These are phyloP conservation scores for Colletotrichum sidae DNA, from an alignment of 2,329 filamentous ascomycete genomes.

Conservation along the genomic window DNA sequence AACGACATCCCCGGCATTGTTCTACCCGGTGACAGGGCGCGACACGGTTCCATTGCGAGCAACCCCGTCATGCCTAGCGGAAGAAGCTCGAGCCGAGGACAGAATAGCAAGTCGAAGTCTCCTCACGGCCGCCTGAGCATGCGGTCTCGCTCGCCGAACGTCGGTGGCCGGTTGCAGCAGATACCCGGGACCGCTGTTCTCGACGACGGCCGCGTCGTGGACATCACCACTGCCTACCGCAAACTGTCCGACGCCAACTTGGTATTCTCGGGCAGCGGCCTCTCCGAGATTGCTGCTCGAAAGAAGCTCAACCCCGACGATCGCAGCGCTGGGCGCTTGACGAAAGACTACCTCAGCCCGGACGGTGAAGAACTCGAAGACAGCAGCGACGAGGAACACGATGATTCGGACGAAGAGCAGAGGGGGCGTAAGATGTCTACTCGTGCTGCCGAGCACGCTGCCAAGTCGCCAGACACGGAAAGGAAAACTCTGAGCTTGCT, in stretches of 20 bases:
- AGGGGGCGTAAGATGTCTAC: conserved; percentile 69
- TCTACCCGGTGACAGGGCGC: conserved; percentile 58
- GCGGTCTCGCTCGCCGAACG: conserved; percentile 37
- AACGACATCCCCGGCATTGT: conserved; percentile 62
- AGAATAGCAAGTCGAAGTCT: conserved; percentile 64
- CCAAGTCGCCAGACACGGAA: conserved; percentile 49
- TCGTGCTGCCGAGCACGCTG: conserved; percentile 56
- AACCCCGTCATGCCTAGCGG: conserved; percentile 41
- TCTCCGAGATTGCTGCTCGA: conserved; percentile 71
- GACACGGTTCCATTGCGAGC: conserved; percentile 53
- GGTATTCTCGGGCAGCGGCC: conserved; percentile 69
- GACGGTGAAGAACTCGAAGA: conserved; percentile 76
- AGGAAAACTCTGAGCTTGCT: conserved; percentile 70
- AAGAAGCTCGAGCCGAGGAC: conserved; percentile 41
- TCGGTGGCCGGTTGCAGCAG: conserved; percentile 35
- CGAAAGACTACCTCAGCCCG: conserved; percentile 75
- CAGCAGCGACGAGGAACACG: conserved; percentile 76
- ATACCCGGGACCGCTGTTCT: conserved; percentile 56
- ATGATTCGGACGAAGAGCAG: conserved; percentile 74
- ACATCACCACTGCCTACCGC: conserved; percentile 77
- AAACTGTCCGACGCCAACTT: conserved; percentile 79
- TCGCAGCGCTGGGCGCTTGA: conserved; percentile 66
- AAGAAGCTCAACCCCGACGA: conserved; percentile 58
- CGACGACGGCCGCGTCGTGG: conserved; percentile 71
- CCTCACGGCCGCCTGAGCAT: conserved; percentile 59